phyloP scores from a whole-genome alignment of 148 eudicot species.

The Chenopodium berlandieri region DNA sequence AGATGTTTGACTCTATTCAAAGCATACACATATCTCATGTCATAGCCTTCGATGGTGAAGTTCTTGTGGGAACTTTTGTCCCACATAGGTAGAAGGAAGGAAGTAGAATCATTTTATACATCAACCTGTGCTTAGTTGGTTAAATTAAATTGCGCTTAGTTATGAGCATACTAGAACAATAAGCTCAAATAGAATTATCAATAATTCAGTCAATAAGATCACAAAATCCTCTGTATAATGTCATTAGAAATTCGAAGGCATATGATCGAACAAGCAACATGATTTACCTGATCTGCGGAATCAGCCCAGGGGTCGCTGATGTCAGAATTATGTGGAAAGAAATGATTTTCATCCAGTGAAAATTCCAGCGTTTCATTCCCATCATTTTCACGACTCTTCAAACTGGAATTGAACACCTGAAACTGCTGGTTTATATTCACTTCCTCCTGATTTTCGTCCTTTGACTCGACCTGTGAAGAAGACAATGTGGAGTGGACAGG shows the following conservation, averaged over 20 bases:
- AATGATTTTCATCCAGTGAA: conserved; percentile 27
- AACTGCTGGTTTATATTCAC: conserved; percentile 26
- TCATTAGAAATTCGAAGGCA: neutral
- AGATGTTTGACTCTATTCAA: neutral
- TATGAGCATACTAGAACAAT: no score
- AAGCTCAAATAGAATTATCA: no score
- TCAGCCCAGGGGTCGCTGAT: conserved; percentile 24
- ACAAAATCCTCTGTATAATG: neutral
- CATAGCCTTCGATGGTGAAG: no score
- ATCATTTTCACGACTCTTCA: conserved; percentile 25
- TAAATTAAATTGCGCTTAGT: no score
- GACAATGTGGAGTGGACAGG: conserved; percentile 15
- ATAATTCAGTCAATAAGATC: no score
- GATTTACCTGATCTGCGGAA: conserved; percentile 44
- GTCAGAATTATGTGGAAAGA: conserved; percentile 33
- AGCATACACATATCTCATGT: neutral
- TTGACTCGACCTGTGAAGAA: conserved; percentile 21
- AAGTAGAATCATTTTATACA: no score
- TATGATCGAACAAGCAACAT: conserved; percentile 6
- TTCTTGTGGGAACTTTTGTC: no score
- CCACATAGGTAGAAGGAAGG: no score
- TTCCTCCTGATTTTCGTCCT: conserved; percentile 16
- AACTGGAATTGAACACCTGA: conserved; percentile 23
- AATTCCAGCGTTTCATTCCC: conserved; percentile 30
- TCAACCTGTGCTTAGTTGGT: no score